Evolutionary conservation across 495 filamentous ascomycete genomes (phyloP), one percentile per base, ranked within the genome.

Genomic region (Xylaria telfairii): DNA sequence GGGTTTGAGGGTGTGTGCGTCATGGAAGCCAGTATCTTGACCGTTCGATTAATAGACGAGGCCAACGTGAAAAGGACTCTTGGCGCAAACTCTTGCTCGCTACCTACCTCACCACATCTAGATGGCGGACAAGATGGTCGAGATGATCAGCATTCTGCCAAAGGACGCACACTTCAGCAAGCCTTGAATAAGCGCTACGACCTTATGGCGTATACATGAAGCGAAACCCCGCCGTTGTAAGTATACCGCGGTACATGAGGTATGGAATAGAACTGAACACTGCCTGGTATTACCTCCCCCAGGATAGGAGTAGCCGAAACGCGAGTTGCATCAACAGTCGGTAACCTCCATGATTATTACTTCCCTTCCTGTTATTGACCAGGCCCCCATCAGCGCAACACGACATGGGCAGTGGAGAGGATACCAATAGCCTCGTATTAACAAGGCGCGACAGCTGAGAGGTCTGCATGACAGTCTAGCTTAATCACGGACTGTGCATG

Each of bases 131-230:
- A 26, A 37, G 15, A 54, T 41, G n/a, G 32, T 10, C 15, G 24
- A 2, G 32, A 28, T 28, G 46, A 39, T 66, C 46, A 28, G 30
- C 46, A 30, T 8, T 1, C 21, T 26, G 34, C 30, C 30, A 59
- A 59, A 59, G 28, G 13, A 65, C 28, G 62, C n/a, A 24, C 32
- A 26, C 19, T 26, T 4, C 47, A 26, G 34, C 5, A n/a, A 66
- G 64, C 13, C 21, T 41, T 3, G 17, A n/a, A 39, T 54, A 53
- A 66, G 64, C 64, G 54, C 64, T 66, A 42, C 46, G 32, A 19
- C 26, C 21, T 30, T 6, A 34, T 54, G 64, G 62, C 62, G 61
- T 9, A 47, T 7, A 8, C 7, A 12, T 1, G 41, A 65, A 65
- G 61, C 9, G 28, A 44, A 44, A 60, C 0, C 0, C 17, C 26